Conservation (phyloP, 345 rosid genomes). For the Hibiscus trionum region DNA sequence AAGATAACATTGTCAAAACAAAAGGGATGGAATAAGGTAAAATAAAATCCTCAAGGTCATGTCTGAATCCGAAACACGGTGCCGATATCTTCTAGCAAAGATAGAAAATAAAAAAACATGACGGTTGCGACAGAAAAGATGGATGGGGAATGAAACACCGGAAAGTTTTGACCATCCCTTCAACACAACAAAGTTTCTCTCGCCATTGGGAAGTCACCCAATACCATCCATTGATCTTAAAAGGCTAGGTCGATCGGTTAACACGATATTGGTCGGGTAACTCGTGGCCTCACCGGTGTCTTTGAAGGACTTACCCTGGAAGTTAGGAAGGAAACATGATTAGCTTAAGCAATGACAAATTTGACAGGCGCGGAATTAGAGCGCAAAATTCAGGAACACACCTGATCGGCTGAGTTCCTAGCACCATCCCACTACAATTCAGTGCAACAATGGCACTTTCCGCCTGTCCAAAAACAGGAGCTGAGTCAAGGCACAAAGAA, state of each 20-base stretch:
- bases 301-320: constrained; percentile 78
- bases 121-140: constrained; percentile 28
- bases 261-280: constrained; percentile 33
- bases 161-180: constrained; percentile 34
- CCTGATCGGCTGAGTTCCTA: constrained; percentile 78
- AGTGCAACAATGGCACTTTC: constrained; percentile 74
- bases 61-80: constrained; percentile 28
- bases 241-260: constrained; percentile 17
- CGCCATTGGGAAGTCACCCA: constrained; percentile 17
- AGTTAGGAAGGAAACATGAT: background rate
- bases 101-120: background rate
- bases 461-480: constrained; percentile 39
- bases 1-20: background rate
- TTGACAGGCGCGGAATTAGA: background rate
- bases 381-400: background rate
- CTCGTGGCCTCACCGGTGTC: constrained; percentile 78
- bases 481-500: no score
- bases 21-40: constrained; percentile 6
- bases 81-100: constrained; percentile 29
- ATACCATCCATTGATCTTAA: constrained; percentile 24
- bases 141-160: constrained; percentile 26
- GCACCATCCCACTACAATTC: constrained; percentile 62
- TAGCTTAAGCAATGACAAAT: background rate
- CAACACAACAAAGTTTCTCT: constrained; percentile 30
- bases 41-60: background rate